Evolutionary conservation across 2,329 filamentous ascomycete species (phyloP).

Genomic region (Arthrobotrys iridis): DNA sequence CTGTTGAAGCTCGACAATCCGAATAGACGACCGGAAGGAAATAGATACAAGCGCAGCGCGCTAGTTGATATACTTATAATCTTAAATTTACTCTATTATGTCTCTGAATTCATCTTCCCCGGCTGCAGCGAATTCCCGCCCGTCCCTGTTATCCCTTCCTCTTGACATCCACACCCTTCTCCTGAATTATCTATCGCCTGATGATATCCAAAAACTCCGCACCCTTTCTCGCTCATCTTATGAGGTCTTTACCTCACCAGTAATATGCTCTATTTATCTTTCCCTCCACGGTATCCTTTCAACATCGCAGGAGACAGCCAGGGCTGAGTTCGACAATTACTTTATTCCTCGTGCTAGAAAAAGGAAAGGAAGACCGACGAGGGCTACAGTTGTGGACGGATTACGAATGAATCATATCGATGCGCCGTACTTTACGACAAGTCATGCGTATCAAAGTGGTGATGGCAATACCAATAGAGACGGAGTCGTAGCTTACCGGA

Average conservation of each 20-base stretch:
- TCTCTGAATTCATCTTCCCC: neutral
- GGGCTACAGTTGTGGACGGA: constrained; percentile 15
- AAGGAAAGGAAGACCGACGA: constrained; percentile 5
- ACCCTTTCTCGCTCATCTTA: constrained; percentile 3
- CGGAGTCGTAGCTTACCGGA: constrained; percentile 22
- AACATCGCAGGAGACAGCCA: neutral
- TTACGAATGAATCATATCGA: constrained; percentile 6
- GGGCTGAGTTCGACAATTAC: constrained; percentile 17
- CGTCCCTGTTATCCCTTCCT: constrained; percentile 12
- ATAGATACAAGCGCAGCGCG: no score
- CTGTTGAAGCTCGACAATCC: no score
- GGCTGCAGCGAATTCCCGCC: neutral
- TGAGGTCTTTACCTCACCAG: constrained; percentile 19
- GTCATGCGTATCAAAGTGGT: neutral
- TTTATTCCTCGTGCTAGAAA: constrained; percentile 17
- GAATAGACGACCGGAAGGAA: no score
- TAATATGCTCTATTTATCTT: constrained; percentile 21
- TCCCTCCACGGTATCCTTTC: constrained; percentile 12
- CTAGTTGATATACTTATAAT: no score
- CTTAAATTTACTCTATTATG: no score
- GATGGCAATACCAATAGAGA: neutral
- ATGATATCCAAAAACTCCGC: constrained; percentile 29
- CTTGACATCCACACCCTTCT: constrained; percentile 36
- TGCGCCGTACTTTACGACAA: constrained; percentile 34
- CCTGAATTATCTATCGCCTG: neutral